Evolutionary conservation across 805 yeast species (phyloP).

Genomic region (Candida oleophila): DNA sequence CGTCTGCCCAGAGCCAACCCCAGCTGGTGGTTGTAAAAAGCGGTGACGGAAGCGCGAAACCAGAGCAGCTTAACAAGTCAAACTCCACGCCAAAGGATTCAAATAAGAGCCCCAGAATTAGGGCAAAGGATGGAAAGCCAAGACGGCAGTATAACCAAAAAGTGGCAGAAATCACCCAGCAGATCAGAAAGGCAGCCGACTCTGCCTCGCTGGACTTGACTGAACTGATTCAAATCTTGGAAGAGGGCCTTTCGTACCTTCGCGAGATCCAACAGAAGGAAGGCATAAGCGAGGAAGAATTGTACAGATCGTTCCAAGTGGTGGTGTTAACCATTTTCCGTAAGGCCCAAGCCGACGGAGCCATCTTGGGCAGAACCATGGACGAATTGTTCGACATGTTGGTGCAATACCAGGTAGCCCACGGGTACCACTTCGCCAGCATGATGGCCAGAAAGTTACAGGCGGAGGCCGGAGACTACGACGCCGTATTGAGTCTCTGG

Average conservation of each 20-base stretch:
- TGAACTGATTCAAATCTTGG: conserved; percentile 37
- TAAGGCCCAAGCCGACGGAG: conserved; percentile 15
- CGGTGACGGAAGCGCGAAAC: background rate
- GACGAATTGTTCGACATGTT: conserved; percentile 27
- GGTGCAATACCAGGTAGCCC: conserved; percentile 30
- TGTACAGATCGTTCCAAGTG: conserved; percentile 28
- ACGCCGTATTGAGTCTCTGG: conserved; percentile 31
- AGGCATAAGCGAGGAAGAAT: conserved; percentile 22
- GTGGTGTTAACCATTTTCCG: conserved; percentile 21
- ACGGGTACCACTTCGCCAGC: conserved; percentile 28
- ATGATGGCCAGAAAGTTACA: conserved; percentile 16
- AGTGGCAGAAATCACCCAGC: conserved; percentile 33
- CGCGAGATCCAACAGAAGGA: conserved; percentile 37
- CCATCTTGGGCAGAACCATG: conserved; percentile 10
- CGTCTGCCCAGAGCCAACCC: background rate
- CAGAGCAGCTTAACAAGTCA: background rate
- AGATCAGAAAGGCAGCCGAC: conserved; percentile 25
- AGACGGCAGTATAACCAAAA: conserved; percentile 14
- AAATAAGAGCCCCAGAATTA: background rate
- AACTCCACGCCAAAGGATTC: background rate
- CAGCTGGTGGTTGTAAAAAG: background rate
- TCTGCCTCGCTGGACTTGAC: conserved; percentile 14
- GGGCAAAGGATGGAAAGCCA: background rate
- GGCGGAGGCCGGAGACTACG: conserved; percentile 14
- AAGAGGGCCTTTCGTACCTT: conserved; percentile 40